phyloP scores from a whole-genome alignment of 139 green algal genomes.

The Chlamydomonas applanata region DNA sequence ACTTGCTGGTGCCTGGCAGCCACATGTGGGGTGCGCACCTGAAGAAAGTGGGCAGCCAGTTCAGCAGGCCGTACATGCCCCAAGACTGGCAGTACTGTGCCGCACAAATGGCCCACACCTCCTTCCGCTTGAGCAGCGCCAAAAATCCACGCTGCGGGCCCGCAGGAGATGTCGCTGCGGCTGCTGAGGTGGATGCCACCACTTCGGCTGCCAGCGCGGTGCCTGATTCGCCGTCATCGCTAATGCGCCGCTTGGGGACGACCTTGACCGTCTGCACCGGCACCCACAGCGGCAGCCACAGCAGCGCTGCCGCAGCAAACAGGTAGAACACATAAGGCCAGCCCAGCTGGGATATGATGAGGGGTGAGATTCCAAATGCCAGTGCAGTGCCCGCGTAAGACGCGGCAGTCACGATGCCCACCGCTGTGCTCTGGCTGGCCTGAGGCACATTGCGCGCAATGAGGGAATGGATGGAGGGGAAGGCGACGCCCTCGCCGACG shows the following conservation, averaged over 20 bases:
- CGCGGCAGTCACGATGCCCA: conserved; percentile 68
- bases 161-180: conserved; percentile 13
- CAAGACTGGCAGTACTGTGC: conserved; percentile 69
- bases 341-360: conserved; percentile 56
- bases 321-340: conserved; percentile 75
- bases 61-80: conserved; percentile 76
- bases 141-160: conserved; percentile 19
- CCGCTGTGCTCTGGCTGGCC: conserved; percentile 56
- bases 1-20: too few species aligned
- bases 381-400: conserved; percentile 70
- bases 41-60: conserved; percentile 86
- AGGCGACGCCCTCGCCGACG: conserved; percentile 75
- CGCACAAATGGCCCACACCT: conserved; percentile 75
- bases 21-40: too few species aligned
- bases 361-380: conserved; percentile 63
- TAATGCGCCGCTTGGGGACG: too few species aligned
- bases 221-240: too few species aligned
- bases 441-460: conserved; percentile 39
- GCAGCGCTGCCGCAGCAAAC: conserved; percentile 54
- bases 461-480: conserved; percentile 75
- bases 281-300: conserved; percentile 73
- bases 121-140: conserved; percentile 41
- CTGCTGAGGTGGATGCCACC: background rate
- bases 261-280: conserved; percentile 15
- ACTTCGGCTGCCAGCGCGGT: background rate